These are phyloP conservation scores for Apiotrichum domesticum DNA, from an alignment of 1,284 basidiomycete genomes.

Conservation along the genomic window DNA sequence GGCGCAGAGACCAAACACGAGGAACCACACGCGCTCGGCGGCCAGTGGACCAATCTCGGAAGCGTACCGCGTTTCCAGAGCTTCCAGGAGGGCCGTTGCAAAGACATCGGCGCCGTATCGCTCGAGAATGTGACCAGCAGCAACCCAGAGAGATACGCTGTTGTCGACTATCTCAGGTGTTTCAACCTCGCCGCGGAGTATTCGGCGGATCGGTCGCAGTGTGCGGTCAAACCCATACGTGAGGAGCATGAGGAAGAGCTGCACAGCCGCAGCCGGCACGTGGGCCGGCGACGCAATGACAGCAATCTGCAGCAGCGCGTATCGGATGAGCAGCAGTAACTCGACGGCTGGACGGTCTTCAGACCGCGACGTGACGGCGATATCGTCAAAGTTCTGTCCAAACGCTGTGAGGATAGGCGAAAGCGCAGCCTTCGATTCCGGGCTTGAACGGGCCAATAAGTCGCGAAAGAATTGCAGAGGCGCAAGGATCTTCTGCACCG, in stretches of 20 bases:
- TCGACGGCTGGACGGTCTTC: conserved; percentile 10
- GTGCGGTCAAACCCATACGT: conserved; percentile 54
- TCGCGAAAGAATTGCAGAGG: conserved; percentile 23
- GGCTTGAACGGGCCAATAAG: conserved; percentile 6
- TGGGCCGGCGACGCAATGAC: neutral
- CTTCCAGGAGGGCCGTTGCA: conserved; percentile 42
- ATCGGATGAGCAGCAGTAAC: conserved; percentile 51
- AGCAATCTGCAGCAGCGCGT: conserved; percentile 60
- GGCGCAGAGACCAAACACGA: conserved; percentile 63
- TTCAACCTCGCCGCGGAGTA: conserved; percentile 38
- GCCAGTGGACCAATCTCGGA: conserved; percentile 48
- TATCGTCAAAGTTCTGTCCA: conserved; percentile 13
- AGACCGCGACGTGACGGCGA: conserved; percentile 11
- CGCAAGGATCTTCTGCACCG: neutral
- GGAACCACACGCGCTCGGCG: conserved; percentile 68
- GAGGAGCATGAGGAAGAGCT: conserved; percentile 55
- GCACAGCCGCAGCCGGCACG: conserved; percentile 16
- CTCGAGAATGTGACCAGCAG: conserved; percentile 56
- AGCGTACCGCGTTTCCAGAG: conserved; percentile 33
- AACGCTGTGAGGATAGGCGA: neutral
- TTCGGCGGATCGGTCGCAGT: conserved; percentile 47
- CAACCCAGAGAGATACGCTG: conserved; percentile 68
- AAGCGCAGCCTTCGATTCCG: neutral
- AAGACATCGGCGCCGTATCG: conserved; percentile 40
- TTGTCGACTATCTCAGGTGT: conserved; percentile 48